These are phyloP conservation scores for Antrodiella citrinella DNA, from an alignment of 768 basidiomycete genomes.

Conservation along the genomic window DNA sequence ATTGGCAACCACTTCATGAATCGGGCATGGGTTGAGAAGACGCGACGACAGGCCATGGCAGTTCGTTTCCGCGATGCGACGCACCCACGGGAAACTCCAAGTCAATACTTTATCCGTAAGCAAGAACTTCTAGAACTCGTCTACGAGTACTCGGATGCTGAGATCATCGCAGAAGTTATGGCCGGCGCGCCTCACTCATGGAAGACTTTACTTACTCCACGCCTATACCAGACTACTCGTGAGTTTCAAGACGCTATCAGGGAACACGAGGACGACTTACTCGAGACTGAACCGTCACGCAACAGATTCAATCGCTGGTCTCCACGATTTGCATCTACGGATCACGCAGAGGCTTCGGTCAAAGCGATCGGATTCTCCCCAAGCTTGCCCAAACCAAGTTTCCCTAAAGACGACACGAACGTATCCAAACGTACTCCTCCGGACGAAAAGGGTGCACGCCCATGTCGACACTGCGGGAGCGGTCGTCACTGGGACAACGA, in stretches of 20 bases:
- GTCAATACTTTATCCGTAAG: background rate
- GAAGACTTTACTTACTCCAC: background rate
- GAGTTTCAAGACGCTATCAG: background rate
- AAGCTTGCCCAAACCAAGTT: slow-evolving; percentile 2
- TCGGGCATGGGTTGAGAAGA: background rate
- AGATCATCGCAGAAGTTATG: background rate
- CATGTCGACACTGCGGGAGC: slow-evolving; percentile 27
- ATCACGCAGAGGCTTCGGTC: background rate
- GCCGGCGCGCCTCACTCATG: background rate
- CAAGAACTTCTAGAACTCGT: background rate
- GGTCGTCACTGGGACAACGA: slow-evolving; percentile 28
- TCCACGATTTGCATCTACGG: background rate
- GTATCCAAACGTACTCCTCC: slow-evolving; percentile 8
- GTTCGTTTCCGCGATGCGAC: background rate
- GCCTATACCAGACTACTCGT: background rate
- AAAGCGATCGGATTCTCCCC: background rate
- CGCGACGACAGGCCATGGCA: background rate
- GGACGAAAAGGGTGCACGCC: slow-evolving; percentile 19
- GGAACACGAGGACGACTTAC: background rate
- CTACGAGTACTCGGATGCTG: background rate
- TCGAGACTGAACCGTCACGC: background rate
- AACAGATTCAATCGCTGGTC: background rate
- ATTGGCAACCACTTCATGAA: background rate
- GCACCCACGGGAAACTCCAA: background rate
- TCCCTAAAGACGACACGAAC: slow-evolving; percentile 10